These are phyloP conservation scores for Blastomyces gilchristii DNA, from an alignment of 2,329 filamentous ascomycete genomes.

Conservation along the genomic window DNA sequence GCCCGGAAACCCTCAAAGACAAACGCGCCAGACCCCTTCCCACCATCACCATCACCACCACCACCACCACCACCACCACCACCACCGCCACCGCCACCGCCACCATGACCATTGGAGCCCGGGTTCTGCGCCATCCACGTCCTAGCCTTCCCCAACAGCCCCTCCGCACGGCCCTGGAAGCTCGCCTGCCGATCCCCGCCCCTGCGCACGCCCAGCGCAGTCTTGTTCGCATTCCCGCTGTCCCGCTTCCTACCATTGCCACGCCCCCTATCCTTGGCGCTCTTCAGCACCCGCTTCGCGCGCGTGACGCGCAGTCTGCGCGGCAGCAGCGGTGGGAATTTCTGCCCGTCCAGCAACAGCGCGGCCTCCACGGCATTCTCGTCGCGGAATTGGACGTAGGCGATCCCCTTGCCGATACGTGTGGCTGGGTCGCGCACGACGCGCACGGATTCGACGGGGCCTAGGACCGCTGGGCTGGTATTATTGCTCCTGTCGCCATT, in stretches of 20 bases:
- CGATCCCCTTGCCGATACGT: slow-evolving; percentile 89
- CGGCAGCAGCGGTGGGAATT: slow-evolving; percentile 88
- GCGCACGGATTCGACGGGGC: slow-evolving; percentile 83
- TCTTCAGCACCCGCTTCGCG: slow-evolving; percentile 51
- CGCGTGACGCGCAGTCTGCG: slow-evolving; percentile 75
- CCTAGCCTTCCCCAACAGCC: slow-evolving; percentile 31
- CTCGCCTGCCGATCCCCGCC: slow-evolving; percentile 23
- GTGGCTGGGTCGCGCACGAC: slow-evolving; percentile 84
- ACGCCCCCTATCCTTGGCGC: slow-evolving; percentile 5
- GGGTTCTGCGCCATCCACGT: slow-evolving; percentile 24
- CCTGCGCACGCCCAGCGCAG: slow-evolving; percentile 13
- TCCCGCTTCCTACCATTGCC: slow-evolving; percentile 2
- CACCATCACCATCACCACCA: too few species aligned
- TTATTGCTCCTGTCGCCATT: too few species aligned
- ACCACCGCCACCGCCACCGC: too few species aligned
- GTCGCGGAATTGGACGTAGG: slow-evolving; percentile 94
- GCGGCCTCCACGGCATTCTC: slow-evolving; percentile 84
- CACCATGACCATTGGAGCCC: slow-evolving; percentile 19
- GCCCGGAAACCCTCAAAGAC: slow-evolving; percentile 40
- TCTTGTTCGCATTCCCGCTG: slow-evolving; percentile 9
- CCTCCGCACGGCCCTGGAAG: slow-evolving; percentile 31
- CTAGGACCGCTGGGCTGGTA: slow-evolving; percentile 53
- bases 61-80: too few species aligned
- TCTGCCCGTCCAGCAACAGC: slow-evolving; percentile 77
- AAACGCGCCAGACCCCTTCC: slow-evolving; percentile 16